Evolutionary conservation across 139 green algal genomes (phyloP), one percentile per base, ranked within the genome.

Genomic region (Chloropicon primus): DNA sequence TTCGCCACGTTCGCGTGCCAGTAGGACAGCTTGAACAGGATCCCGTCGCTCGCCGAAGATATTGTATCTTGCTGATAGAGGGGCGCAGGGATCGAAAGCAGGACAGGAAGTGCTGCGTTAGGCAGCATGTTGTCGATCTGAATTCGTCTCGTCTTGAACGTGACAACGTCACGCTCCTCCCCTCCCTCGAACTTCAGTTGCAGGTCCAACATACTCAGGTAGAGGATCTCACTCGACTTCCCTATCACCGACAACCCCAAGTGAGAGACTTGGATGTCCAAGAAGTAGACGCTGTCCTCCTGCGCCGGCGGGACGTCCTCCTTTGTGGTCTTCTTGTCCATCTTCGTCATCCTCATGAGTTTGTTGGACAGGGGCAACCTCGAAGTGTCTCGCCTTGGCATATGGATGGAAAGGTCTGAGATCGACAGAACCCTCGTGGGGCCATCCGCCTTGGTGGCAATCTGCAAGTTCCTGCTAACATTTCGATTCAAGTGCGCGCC

Each of bases 101-200:
- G 74, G 22, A 91, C 81, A 0, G 88, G 88, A 71, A 86, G 87
- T 1, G 77, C 74, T 0, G 86, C 87, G 22, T 75, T 82, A 1
- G 79, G 84, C 71, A 87, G 75, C 24, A 85, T 87, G 80, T 94
- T 93, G 84, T 95, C 89, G n/a, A 87, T 71, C 80, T 90, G 85
- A 17, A 80, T 22, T 24, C n/a, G 1, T 27, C 26, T 53, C 24
- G 83, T 75, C 24, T 83, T 73, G 3, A 83, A 29, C 21, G 80
- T 75, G 10, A 72, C 21, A 26, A 76, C 22, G 26, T 82, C 73
- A 72, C 80, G 27, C 23, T 78, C 24, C 72, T 81, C 24, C 2
- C 79, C 79, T 21, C 74, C 26, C 24, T 25, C 53, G 17, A 25
- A 25, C 24, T 24, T 24, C 22, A 80, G 10, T 24, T 26, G n/a